Conservation (phyloP, 306 rosid species). For the Geum urbanum region DNA sequence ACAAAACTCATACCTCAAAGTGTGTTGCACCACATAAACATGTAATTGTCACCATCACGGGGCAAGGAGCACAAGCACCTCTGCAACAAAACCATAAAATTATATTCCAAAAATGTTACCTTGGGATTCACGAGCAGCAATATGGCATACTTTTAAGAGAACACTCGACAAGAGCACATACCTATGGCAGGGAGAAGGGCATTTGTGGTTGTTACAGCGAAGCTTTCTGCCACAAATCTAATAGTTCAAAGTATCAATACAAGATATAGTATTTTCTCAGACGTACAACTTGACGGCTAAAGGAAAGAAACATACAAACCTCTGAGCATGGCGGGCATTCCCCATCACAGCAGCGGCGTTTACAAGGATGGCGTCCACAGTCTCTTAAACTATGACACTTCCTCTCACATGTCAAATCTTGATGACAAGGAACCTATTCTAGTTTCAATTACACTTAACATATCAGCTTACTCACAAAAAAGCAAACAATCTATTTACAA, state of each 20-base stretch:
- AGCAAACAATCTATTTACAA: background rate
- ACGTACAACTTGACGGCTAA: conserved; percentile 16
- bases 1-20: conserved; percentile 66
- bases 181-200: conserved; percentile 97
- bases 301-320: conserved; percentile 40
- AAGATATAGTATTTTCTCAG: conserved; percentile 9
- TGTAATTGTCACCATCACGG: conserved; percentile 85
- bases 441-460: conserved; percentile 42
- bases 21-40: conserved; percentile 90
- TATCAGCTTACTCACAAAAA: conserved; percentile 16
- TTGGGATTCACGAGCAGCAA: conserved; percentile 6
- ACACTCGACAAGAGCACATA: conserved; percentile 28
- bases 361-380: conserved; percentile 86
- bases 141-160: background rate
- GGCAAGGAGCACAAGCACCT: conserved; percentile 98
- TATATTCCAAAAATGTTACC: background rate
- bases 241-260: conserved; percentile 25
- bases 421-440: conserved; percentile 93
- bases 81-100: conserved; percentile 49
- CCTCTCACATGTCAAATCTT: conserved; percentile 87
- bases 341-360: conserved; percentile 94
- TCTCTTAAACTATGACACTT: conserved; percentile 77
- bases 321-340: conserved; percentile 91
- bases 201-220: conserved; percentile 90
- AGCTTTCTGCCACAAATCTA: conserved; percentile 88